These are phyloP conservation scores for Lactarius hatsudake DNA, from an alignment of 768 basidiomycete genomes.

Conservation along the genomic window DNA sequence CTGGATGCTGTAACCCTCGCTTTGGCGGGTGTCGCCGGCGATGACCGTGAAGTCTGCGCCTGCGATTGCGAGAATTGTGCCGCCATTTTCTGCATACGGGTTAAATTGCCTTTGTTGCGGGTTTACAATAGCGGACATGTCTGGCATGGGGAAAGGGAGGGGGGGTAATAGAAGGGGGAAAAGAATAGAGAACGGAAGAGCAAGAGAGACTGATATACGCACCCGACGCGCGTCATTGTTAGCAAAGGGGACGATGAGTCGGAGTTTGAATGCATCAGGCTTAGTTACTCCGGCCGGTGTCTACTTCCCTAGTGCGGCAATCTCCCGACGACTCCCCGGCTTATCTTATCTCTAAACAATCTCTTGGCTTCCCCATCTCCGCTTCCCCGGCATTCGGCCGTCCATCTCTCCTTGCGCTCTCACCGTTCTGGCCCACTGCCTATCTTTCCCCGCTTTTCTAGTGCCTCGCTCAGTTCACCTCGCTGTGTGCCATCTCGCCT, in stretches of 20 bases:
- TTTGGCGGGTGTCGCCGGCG: conserved; percentile 95
- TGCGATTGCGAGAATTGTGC: conserved; percentile 94
- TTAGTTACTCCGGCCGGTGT: conserved; percentile 7
- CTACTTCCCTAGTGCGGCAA: neutral
- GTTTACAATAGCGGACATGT: conserved; percentile 23
- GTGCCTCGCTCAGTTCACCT: neutral
- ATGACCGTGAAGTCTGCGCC: conserved; percentile 92
- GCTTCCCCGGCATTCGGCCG: neutral
- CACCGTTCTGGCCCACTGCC: neutral
- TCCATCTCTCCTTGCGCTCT: neutral
- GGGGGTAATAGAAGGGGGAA: neutral
- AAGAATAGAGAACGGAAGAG: neutral
- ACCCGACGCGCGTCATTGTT: conserved; percentile 24
- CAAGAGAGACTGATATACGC: conserved; percentile 15
- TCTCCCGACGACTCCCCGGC: conserved; percentile 18
- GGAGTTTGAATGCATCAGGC: conserved; percentile 5
- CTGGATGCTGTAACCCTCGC: conserved; percentile 96
- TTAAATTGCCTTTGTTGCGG: conserved; percentile 69
- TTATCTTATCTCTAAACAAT: conserved; percentile 20
- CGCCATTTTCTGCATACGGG: conserved; percentile 91
- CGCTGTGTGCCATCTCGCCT: conserved; percentile 1
- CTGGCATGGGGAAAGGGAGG: conserved; percentile 17
- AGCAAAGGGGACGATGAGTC: neutral
- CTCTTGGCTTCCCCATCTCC: neutral
- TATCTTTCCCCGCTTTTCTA: conserved; percentile 4